phyloP scores from a whole-genome alignment of 2,329 filamentous ascomycete genomes.

The Fusarium sororula region DNA sequence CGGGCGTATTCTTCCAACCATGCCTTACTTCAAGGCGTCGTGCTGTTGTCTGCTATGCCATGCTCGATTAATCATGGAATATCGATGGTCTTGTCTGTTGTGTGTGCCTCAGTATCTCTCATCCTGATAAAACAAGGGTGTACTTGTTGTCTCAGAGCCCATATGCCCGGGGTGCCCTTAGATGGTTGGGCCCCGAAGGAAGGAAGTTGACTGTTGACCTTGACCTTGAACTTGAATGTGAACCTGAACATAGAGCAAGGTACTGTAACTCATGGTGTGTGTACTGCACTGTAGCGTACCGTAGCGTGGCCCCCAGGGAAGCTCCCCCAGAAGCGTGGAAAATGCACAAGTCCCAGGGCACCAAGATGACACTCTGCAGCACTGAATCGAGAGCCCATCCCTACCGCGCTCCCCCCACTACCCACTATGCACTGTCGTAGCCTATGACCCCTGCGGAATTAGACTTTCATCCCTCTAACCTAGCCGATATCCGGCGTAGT shows the following conservation, averaged over 20 bases:
- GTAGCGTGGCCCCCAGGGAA: slow-evolving; percentile 6
- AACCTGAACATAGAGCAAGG: background rate
- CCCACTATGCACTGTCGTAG: slow-evolving; percentile 1
- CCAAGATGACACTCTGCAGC: slow-evolving; percentile 22
- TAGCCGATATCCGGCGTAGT: slow-evolving; percentile 40
- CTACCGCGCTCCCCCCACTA: background rate
- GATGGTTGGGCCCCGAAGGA: slow-evolving; percentile 6
- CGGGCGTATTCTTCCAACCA: background rate
- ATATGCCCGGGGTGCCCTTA: slow-evolving; percentile 11
- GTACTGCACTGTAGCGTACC: slow-evolving; percentile 5
- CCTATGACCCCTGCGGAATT: slow-evolving; percentile 29
- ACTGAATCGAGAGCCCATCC: slow-evolving; percentile 21
- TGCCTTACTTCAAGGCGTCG: background rate
- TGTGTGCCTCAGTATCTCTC: slow-evolving; percentile 3
- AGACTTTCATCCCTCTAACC: slow-evolving; percentile 36
- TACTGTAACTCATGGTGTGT: background rate
- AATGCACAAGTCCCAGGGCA: slow-evolving; percentile 20
- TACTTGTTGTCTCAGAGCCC: slow-evolving; percentile 17
- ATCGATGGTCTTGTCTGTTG: background rate
- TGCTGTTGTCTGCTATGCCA: slow-evolving; percentile 8
- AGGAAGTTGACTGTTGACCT: background rate
- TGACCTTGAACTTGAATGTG: background rate
- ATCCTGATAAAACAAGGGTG: background rate
- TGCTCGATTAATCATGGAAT: slow-evolving; percentile 1
- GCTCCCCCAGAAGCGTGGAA: slow-evolving; percentile 20